A percentile compares a stretch with the other conserved stretches of the same genome.
Conservation (phyloP, 805 yeast genomes). For the Wickerhamiella vanderwaltii region DNA sequence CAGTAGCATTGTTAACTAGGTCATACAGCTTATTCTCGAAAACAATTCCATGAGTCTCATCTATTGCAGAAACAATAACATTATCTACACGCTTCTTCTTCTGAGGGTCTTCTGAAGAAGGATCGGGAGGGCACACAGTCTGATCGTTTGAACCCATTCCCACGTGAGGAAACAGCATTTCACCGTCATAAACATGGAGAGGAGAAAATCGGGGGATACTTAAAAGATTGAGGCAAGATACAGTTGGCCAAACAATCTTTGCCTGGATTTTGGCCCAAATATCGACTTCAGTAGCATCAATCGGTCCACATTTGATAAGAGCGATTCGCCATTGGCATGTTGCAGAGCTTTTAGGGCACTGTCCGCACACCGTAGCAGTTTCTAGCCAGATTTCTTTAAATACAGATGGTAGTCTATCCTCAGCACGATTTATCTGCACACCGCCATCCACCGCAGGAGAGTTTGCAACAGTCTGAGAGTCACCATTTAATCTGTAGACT, state of each 20-base stretch:
- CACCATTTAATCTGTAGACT: constrained; percentile 30
- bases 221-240: constrained; percentile 10
- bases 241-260: background rate
- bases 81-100: constrained; percentile 6
- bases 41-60: constrained; percentile 14
- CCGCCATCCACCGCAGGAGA: background rate
- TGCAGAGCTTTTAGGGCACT: constrained; percentile 10
- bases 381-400: constrained; percentile 18
- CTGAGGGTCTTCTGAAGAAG: background rate
- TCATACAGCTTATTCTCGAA: constrained; percentile 7
- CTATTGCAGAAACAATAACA: constrained; percentile 13
- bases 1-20: constrained; percentile 11
- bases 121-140: background rate
- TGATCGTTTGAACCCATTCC: background rate
- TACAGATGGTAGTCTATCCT: constrained; percentile 11
- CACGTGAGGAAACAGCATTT: constrained; percentile 12
- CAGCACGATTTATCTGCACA: background rate
- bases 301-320: constrained; percentile 27
- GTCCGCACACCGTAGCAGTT: constrained; percentile 11
- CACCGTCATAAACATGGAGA: constrained; percentile 7
- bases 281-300: constrained; percentile 26
- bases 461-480: background rate
- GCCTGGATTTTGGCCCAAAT: constrained; percentile 21
- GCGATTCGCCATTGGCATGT: constrained; percentile 25
- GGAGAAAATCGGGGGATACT: constrained; percentile 14